phyloP scores from a whole-genome alignment of 768 basidiomycete species.

The Cytidiella melzeri region DNA sequence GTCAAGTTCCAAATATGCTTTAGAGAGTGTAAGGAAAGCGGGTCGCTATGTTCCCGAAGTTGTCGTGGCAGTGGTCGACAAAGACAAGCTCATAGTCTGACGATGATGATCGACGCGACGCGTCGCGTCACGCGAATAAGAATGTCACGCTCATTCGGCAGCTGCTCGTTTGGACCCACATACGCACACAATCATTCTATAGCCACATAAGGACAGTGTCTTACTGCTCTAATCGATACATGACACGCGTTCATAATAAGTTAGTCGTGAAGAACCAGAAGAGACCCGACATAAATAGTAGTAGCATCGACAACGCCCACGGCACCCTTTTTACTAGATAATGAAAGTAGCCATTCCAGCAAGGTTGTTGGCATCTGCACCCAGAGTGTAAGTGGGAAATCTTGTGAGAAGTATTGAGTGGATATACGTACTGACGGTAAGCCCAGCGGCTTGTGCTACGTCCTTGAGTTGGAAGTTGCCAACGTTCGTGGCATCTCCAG shows the following conservation, averaged over 20 bases:
- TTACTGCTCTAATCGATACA: too few species aligned
- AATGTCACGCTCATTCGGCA: background rate
- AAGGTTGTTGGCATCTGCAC: slow-evolving; percentile 6
- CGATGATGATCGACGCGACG: background rate
- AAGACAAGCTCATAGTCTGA: background rate
- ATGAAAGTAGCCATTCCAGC: slow-evolving; percentile 2
- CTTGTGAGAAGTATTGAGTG: background rate
- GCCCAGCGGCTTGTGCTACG: slow-evolving; percentile 27
- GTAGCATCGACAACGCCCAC: background rate
- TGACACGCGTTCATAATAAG: too few species aligned
- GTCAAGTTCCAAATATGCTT: too few species aligned
- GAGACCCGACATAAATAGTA: too few species aligned
- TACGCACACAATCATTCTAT: background rate
- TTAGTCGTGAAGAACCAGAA: too few species aligned
- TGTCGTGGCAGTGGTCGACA: background rate
- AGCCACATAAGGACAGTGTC: too few species aligned
- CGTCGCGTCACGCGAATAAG: background rate
- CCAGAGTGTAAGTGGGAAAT: slow-evolving; percentile 4
- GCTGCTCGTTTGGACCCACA: background rate
- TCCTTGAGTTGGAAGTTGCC: slow-evolving; percentile 28
- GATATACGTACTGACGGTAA: slow-evolving; percentile 30
- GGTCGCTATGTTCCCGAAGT: background rate
- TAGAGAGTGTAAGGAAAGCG: too few species aligned
- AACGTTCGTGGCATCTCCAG: slow-evolving; percentile 29
- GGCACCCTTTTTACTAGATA: background rate